Evolutionary conservation across 306 rosid species (phyloP).

Genomic region (Ochetophila trinervis): DNA sequence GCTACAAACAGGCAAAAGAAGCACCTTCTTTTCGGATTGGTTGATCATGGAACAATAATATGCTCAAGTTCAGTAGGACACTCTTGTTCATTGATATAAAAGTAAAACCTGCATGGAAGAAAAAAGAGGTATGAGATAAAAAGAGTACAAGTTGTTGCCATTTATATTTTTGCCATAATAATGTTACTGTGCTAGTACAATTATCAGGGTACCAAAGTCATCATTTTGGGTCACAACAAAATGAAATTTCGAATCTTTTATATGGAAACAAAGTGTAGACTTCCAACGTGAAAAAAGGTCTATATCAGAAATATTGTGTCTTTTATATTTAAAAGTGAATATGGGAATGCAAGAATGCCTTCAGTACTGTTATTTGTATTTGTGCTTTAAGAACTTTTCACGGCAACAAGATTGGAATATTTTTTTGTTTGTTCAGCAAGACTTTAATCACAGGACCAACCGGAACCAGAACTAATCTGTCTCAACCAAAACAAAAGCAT

Average conservation of each 20-base stretch:
- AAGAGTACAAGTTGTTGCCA: not conserved
- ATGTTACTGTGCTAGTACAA: slow-evolving; percentile 17
- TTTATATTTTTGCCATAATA: not conserved
- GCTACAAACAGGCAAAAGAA: no score
- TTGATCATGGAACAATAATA: no score
- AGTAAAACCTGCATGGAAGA: not conserved
- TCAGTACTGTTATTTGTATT: not conserved
- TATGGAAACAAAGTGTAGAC: slow-evolving; percentile 6
- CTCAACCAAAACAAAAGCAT: not conserved
- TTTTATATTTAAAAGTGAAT: not conserved
- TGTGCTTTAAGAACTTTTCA: not conserved
- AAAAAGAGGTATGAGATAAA: not conserved
- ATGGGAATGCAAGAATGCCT: not conserved
- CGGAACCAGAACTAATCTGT: not conserved
- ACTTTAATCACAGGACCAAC: not conserved
- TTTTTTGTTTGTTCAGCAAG: not conserved
- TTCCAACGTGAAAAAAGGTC: slow-evolving; percentile 15
- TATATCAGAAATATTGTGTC: slow-evolving; percentile 19
- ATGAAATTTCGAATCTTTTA: slow-evolving; percentile 19
- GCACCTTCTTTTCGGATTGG: no score
- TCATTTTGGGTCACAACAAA: not conserved
- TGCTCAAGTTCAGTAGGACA: no score
- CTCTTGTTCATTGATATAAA: not conserved
- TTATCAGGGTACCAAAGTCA: slow-evolving; percentile 2
- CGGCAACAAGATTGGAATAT: not conserved